Evolutionary conservation across 176 grass and related monocot genomes (phyloP).

Genomic region (Raddia distichophylla): DNA sequence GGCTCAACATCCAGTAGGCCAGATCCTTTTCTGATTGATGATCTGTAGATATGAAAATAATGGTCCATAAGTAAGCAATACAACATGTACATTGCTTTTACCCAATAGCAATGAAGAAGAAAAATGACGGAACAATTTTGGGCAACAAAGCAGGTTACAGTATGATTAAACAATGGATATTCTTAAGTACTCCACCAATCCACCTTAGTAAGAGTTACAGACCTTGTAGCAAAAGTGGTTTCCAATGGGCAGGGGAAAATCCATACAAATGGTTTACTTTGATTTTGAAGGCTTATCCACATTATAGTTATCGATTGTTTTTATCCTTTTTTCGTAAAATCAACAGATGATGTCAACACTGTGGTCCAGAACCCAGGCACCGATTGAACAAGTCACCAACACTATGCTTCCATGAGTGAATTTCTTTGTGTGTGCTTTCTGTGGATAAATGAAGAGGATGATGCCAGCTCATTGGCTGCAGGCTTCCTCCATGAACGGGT

Average conservation of each 20-base stretch:
- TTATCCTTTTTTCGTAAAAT: not conserved
- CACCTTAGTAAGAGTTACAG: not conserved
- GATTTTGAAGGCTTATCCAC: slow-evolving; percentile 6
- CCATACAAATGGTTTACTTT: slow-evolving; percentile 3
- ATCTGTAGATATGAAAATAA: slow-evolving; percentile 50
- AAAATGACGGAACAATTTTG: slow-evolving; percentile 17
- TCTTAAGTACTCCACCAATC: not conserved
- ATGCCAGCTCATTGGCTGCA: not conserved
- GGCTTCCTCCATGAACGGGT: slow-evolving; percentile 5
- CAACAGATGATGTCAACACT: not conserved
- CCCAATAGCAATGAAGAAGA: slow-evolving; percentile 16
- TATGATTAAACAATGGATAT: slow-evolving; percentile 2
- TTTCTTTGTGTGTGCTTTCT: not conserved
- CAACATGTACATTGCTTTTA: slow-evolving; percentile 27
- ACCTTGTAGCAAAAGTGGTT: not conserved
- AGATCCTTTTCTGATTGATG: slow-evolving; percentile 48
- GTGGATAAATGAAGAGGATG: not conserved
- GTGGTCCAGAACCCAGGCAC: slow-evolving; percentile 9
- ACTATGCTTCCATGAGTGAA: slow-evolving; percentile 6
- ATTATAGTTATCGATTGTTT: not conserved
- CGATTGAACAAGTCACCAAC: not conserved
- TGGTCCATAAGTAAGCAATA: slow-evolving; percentile 25
- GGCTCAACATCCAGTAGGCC: slow-evolving; percentile 45
- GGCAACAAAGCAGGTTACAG: not conserved
- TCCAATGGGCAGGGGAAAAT: not conserved